Percentiles rank a stretch among this genome's conserved stretches.
Evolutionary conservation across 2,329 filamentous ascomycete species (phyloP).

Genomic region (Trichoderma sp.): DNA sequence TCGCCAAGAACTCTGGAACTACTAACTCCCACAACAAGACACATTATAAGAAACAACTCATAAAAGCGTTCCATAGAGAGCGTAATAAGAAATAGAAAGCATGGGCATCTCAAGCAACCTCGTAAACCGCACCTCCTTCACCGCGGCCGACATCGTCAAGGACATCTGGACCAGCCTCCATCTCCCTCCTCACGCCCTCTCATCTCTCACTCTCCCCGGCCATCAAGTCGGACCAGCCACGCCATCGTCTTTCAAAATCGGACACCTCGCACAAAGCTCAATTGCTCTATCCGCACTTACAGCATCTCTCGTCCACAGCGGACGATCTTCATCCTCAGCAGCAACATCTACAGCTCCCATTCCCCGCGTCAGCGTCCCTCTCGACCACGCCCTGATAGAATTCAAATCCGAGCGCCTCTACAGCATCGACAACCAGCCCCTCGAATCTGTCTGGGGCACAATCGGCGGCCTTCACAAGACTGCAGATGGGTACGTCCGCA

Average conservation of each 20-base stretch:
- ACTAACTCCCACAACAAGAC: neutral
- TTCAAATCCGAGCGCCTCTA: conserved; percentile 55
- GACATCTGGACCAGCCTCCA: conserved; percentile 22
- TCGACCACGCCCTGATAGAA: conserved; percentile 48
- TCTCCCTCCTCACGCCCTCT: conserved; percentile 20
- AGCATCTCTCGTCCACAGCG: conserved; percentile 46
- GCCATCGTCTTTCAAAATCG: conserved; percentile 55
- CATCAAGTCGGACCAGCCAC: conserved; percentile 28
- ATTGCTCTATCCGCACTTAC: conserved; percentile 51
- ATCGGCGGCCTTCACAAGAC: conserved; percentile 53
- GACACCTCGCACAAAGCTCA: conserved; percentile 49
- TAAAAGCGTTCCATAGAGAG: neutral
- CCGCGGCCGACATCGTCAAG: conserved; percentile 19
- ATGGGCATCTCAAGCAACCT: conserved; percentile 5
- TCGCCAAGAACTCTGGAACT: neutral
- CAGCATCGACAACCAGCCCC: conserved; percentile 38
- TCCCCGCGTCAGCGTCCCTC: conserved; percentile 42
- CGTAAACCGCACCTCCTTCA: conserved; percentile 18
- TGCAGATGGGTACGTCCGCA: conserved; percentile 50
- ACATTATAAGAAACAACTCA: neutral
- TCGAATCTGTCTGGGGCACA: conserved; percentile 37
- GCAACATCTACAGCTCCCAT: conserved; percentile 21
- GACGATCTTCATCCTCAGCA: conserved; percentile 24
- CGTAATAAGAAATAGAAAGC: neutral
- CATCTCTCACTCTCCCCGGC: conserved; percentile 22